Percentiles rank a stretch among this genome's conserved stretches.
These are phyloP conservation scores for Arabis hirsuta DNA, from an alignment of 345 rosid genomes.

Conservation along the genomic window DNA sequence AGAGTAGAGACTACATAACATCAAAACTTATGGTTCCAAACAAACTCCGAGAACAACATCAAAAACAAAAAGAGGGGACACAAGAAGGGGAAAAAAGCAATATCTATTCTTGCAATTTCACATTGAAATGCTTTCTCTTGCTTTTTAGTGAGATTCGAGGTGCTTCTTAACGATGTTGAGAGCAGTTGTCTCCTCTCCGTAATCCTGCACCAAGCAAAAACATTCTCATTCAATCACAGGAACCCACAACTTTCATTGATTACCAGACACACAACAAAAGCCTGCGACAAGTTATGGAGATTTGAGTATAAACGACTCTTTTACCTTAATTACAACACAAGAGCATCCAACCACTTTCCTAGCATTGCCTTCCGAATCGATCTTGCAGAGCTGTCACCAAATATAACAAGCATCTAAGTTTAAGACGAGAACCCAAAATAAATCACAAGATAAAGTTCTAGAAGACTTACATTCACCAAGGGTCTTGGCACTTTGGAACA, in stretches of 20 bases:
- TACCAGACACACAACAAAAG: background rate
- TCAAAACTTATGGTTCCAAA: background rate
- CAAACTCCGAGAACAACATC: no score
- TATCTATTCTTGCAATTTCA: background rate
- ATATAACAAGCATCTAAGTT: background rate
- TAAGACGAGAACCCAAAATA: background rate
- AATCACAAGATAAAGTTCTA: no score
- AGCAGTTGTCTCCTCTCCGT: slow-evolving; percentile 40
- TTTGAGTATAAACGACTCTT: background rate
- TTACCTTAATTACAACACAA: slow-evolving; percentile 77
- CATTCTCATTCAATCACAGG: slow-evolving; percentile 8
- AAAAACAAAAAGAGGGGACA: no score
- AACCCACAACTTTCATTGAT: background rate
- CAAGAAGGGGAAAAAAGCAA: background rate
- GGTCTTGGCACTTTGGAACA: slow-evolving; percentile 70
- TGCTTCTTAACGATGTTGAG: slow-evolving; percentile 33
- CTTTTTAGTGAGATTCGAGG: slow-evolving; percentile 33
- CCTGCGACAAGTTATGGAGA: background rate
- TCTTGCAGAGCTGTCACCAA: slow-evolving; percentile 68
- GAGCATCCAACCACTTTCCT: slow-evolving; percentile 87
- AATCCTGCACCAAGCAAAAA: slow-evolving; percentile 50
- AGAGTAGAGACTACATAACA: slow-evolving; percentile 3
- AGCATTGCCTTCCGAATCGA: slow-evolving; percentile 79
- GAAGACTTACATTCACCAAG: slow-evolving; percentile 83
- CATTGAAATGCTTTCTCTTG: background rate